phyloP scores from a whole-genome alignment of 306 rosid species.

The Citrullus colocynthis region DNA sequence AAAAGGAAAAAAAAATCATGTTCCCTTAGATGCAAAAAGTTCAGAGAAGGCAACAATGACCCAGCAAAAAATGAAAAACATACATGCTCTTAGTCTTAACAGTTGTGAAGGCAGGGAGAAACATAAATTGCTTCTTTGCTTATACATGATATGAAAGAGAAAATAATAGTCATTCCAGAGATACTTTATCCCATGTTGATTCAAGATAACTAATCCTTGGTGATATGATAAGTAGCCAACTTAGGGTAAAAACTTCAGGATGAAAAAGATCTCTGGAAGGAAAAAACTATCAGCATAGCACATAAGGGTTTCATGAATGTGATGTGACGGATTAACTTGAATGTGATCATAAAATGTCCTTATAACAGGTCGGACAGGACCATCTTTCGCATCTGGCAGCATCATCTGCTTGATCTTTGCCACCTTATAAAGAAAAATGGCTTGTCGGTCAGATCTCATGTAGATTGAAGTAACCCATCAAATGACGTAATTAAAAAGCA shows the following conservation, averaged over 20 bases:
- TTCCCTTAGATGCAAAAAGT: background rate
- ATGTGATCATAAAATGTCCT: conserved; percentile 75
- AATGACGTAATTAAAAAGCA: background rate
- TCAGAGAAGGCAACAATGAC: background rate
- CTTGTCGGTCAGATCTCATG: conserved; percentile 8
- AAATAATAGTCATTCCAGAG: background rate
- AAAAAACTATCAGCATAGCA: background rate
- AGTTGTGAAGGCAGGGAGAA: background rate
- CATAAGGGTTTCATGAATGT: background rate
- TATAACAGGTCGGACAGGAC: conserved; percentile 69
- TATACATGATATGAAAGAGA: background rate
- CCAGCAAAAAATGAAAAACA: background rate
- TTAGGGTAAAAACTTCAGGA: too few species aligned
- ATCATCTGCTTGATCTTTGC: conserved; percentile 78
- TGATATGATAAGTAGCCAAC: too few species aligned
- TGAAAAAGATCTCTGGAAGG: too few species aligned
- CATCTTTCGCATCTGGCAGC: conserved; percentile 73
- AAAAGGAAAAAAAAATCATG: background rate
- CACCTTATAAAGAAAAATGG: conserved; percentile 40
- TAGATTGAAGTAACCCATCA: background rate
- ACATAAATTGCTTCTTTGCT: background rate
- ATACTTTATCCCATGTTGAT: background rate
- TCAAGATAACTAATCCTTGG: too few species aligned
- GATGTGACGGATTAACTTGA: conserved; percentile 29
- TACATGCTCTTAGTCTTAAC: background rate